Percentiles rank a stretch among this genome's conserved stretches.
Conservation (phyloP, 352 stramenopile species). For the Thalassiosira gravida region DNA sequence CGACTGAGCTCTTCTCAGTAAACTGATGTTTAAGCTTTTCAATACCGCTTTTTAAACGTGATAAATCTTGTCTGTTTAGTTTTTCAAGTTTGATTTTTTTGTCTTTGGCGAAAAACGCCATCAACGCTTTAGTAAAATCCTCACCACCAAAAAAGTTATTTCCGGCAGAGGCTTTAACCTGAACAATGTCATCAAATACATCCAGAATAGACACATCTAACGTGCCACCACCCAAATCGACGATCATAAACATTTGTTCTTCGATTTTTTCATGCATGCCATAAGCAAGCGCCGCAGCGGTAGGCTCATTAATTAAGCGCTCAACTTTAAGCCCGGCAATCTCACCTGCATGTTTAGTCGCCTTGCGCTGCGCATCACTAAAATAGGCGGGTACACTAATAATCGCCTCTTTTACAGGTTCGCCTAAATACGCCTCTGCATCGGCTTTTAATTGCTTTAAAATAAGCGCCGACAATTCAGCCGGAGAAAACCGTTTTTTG, state of each 20-base stretch:
- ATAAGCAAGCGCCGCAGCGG: slow-evolving; percentile 96
- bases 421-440: too few species aligned
- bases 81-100: too few species aligned
- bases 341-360: slow-evolving; percentile 94
- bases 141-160: slow-evolving; percentile 95
- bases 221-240: slow-evolving; percentile 96
- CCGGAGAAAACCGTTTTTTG: too few species aligned
- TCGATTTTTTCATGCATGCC: slow-evolving; percentile 97
- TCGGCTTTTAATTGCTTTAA: too few species aligned
- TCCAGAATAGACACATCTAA: slow-evolving; percentile 98
- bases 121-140: slow-evolving; percentile 95
- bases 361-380: slow-evolving; percentile 94
- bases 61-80: too few species aligned
- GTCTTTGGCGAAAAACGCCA: too few species aligned
- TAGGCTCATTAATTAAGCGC: slow-evolving; percentile 97
- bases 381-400: slow-evolving; percentile 97
- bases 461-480: too few species aligned
- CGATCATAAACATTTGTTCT: slow-evolving; percentile 95
- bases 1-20: too few species aligned
- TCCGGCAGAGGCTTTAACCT: slow-evolving; percentile 95
- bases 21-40: too few species aligned
- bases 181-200: slow-evolving; percentile 93
- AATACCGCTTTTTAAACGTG: too few species aligned
- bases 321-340: slow-evolving; percentile 95
- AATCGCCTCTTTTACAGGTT: too few species aligned